Percentiles rank a stretch among this genome's conserved stretches.
Evolutionary conservation across 441 rosid species (phyloP).

Genomic region (Pelargonium fulgidum): DNA sequence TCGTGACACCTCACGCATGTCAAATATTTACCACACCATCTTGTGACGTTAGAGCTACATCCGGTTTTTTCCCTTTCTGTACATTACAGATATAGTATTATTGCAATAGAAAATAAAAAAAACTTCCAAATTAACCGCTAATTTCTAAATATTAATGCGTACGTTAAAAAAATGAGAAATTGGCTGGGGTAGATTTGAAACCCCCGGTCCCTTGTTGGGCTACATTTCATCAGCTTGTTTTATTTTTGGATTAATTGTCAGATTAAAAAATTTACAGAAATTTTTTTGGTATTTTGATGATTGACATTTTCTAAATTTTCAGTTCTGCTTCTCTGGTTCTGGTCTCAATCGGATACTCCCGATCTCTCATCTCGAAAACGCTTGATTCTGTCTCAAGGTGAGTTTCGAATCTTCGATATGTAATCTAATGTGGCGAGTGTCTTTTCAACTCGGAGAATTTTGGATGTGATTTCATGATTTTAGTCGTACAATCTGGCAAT

Average conservation of each 20-base stretch:
- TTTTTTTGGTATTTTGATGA: background rate
- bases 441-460: background rate
- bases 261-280: background rate
- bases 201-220: background rate
- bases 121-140: background rate
- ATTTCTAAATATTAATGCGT: background rate
- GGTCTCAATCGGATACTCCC: constrained; percentile 1
- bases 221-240: background rate
- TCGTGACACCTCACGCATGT: background rate
- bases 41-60: background rate
- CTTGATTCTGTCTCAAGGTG: background rate
- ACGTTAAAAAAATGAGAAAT: background rate
- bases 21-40: background rate
- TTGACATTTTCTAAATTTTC: background rate
- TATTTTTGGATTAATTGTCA: background rate
- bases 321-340: background rate
- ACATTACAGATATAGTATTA: background rate
- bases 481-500: background rate
- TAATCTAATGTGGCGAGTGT: background rate
- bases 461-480: background rate
- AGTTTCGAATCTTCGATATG: background rate
- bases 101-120: background rate
- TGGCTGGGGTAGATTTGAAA: background rate
- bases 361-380: background rate
- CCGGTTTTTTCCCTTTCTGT: background rate